These are phyloP conservation scores for Odontarrhena argentea DNA, from an alignment of 345 rosid species.

Conservation along the genomic window DNA sequence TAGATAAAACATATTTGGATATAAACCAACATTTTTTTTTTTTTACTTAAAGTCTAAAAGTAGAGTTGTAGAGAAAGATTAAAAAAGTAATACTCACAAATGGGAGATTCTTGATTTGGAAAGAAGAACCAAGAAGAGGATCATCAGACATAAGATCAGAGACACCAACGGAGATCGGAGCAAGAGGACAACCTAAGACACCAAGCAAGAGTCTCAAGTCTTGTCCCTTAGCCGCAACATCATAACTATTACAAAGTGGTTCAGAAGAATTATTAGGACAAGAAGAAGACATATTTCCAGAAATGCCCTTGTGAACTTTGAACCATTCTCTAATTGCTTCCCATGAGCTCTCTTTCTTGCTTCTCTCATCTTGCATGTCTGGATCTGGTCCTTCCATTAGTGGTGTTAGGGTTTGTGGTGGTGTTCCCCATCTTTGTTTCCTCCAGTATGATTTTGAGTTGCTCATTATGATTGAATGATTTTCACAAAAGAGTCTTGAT, in stretches of 20 bases:
- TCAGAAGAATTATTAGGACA: background rate
- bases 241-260: constrained; percentile 40
- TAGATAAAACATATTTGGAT: background rate
- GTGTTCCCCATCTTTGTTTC: constrained; percentile 67
- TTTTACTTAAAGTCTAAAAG: background rate
- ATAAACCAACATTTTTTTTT: background rate
- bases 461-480: constrained; percentile 34
- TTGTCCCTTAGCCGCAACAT: constrained; percentile 55
- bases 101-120: constrained; percentile 58
- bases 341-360: constrained; percentile 83
- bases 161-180: constrained; percentile 73
- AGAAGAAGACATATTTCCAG: constrained; percentile 45
- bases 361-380: constrained; percentile 73
- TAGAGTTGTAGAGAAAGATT: background rate
- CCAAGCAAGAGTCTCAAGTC: constrained; percentile 85
- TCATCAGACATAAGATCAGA: constrained; percentile 43
- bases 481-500: background rate
- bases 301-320: constrained; percentile 67
- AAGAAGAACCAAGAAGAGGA: constrained; percentile 44
- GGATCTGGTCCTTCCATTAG: constrained; percentile 96
- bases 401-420: constrained; percentile 72
- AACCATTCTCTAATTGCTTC: constrained; percentile 93
- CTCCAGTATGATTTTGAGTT: constrained; percentile 46
- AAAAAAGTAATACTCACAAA: constrained; percentile 52
- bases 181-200: constrained; percentile 88